Percentiles rank a stretch among this genome's conserved stretches.
Evolutionary conservation across 768 basidiomycete species (phyloP).

Genomic region (Naganishia friedmannii): DNA sequence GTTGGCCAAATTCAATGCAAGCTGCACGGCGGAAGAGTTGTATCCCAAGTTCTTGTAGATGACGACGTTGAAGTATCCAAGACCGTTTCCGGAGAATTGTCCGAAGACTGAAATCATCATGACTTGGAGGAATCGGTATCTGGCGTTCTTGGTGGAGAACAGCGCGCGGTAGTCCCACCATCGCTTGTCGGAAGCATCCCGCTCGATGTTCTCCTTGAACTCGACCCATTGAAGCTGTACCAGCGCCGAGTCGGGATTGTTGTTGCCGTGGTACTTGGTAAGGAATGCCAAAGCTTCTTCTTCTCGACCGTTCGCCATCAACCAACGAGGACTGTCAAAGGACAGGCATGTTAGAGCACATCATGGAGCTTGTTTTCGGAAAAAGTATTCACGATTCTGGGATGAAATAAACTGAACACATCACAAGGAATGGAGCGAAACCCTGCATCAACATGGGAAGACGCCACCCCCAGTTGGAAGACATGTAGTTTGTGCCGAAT

Average conservation of each 20-base stretch:
- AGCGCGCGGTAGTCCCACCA: conserved; percentile 61
- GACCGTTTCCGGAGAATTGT: conserved; percentile 62
- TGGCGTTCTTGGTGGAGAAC: conserved; percentile 50
- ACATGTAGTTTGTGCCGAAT: conserved; percentile 30
- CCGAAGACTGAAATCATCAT: conserved; percentile 61
- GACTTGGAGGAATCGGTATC: conserved; percentile 55
- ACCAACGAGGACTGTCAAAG: conserved; percentile 56
- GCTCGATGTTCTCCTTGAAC: conserved; percentile 49
- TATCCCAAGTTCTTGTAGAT: conserved; percentile 45
- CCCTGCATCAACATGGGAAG: conserved; percentile 33
- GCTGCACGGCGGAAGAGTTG: conserved; percentile 41
- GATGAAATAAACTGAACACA: conserved; percentile 55
- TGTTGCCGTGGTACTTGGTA: conserved; percentile 60
- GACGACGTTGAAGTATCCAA: conserved; percentile 55
- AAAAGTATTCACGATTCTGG: conserved; percentile 17
- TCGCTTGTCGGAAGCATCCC: conserved; percentile 60
- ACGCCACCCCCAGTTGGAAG: conserved; percentile 37
- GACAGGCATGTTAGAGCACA: neutral
- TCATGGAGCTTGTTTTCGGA: neutral
- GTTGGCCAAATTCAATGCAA: conserved; percentile 52
- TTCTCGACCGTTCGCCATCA: conserved; percentile 57
- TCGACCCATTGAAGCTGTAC: conserved; percentile 60
- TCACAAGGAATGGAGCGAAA: conserved; percentile 51
- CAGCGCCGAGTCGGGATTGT: conserved; percentile 57
- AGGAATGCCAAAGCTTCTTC: conserved; percentile 59